These are phyloP conservation scores for Amanita thiersii DNA, from an alignment of 768 basidiomycete species.

Conservation along the genomic window DNA sequence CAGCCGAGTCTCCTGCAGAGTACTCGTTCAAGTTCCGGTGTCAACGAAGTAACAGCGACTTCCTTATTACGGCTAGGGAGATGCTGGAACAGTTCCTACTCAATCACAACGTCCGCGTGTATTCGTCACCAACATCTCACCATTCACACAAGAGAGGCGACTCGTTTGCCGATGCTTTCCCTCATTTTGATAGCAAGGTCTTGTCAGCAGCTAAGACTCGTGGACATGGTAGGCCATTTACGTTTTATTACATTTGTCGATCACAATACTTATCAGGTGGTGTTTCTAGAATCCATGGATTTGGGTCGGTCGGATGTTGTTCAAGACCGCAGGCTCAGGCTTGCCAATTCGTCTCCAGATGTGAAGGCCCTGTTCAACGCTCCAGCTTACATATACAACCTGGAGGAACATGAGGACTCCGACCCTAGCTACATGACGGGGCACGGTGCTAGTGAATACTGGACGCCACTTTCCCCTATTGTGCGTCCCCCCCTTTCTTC, in stretches of 20 bases:
- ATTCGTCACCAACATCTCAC: constrained; percentile 66
- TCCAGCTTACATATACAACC: constrained; percentile 73
- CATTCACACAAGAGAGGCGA: constrained; percentile 82
- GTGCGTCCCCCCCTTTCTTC: constrained; percentile 31
- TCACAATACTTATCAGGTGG: neutral
- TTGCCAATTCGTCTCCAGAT: constrained; percentile 87
- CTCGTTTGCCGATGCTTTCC: constrained; percentile 92
- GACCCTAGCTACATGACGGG: constrained; percentile 51
- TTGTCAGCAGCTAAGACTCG: constrained; percentile 70
- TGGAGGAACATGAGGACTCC: constrained; percentile 64
- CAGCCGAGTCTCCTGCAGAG: constrained; percentile 55
- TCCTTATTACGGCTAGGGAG: constrained; percentile 82
- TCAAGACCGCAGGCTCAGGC: constrained; percentile 65
- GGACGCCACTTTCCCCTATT: constrained; percentile 71
- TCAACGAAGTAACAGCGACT: constrained; percentile 92
- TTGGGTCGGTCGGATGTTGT: constrained; percentile 65
- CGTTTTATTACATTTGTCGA: constrained; percentile 5
- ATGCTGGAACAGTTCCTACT: constrained; percentile 88
- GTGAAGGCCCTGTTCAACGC: constrained; percentile 94
- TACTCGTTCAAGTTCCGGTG: constrained; percentile 94
- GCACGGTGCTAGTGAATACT: constrained; percentile 55
- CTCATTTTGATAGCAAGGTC: constrained; percentile 93
- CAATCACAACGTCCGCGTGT: constrained; percentile 75
- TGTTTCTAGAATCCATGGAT: constrained; percentile 61
- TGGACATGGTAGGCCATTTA: constrained; percentile 39